Conservation (phyloP, 331 rosid genomes). For the Acacia pycnantha region DNA sequence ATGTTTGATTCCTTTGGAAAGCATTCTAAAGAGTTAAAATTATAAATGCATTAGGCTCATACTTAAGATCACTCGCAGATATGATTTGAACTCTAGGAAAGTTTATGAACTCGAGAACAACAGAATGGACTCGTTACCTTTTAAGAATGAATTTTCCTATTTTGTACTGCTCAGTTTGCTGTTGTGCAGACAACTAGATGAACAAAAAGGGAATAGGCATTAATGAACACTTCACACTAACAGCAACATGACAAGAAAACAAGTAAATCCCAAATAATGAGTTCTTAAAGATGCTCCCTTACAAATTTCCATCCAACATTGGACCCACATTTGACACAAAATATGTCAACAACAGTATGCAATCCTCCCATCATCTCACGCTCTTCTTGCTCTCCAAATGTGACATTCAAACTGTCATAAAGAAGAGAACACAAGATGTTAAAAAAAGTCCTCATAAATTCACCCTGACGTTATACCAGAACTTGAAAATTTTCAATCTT, state of each 20-base stretch:
- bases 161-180: conserved; percentile 63
- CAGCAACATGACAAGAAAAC: not conserved
- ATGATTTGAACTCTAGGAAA: not conserved
- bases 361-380: conserved; percentile 68
- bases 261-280: not conserved
- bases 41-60: not conserved
- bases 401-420: conserved; percentile 68
- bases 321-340: conserved; percentile 72
- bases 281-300: conserved; percentile 25
- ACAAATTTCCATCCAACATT: conserved; percentile 87
- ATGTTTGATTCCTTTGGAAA: not conserved
- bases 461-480: not conserved
- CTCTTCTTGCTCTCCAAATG: conserved; percentile 60
- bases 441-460: conserved; percentile 24
- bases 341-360: conserved; percentile 74
- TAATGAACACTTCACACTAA: not conserved
- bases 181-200: conserved; percentile 57
- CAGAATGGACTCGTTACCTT: conserved; percentile 41
- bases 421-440: conserved; percentile 31
- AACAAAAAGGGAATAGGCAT: not conserved
- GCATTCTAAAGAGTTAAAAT: not conserved
- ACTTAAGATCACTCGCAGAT: not conserved
- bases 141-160: conserved; percentile 76
- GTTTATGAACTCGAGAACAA: not conserved
- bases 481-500: not conserved